phyloP scores from a whole-genome alignment of 2,329 filamentous ascomycete species.

The Alternaria ethzedia region DNA sequence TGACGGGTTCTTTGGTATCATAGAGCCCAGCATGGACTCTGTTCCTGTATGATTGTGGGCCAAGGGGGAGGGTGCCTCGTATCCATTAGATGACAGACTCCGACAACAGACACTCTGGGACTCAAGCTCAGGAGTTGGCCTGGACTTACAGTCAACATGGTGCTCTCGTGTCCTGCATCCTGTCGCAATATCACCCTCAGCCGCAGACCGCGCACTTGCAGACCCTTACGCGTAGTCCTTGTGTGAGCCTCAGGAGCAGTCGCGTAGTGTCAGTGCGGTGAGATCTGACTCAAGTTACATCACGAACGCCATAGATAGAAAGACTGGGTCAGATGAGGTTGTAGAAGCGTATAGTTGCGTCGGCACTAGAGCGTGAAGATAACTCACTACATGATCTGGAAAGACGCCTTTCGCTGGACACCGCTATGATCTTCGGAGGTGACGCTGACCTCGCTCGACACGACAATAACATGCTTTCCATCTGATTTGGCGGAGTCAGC shows the following conservation, averaged over 20 bases:
- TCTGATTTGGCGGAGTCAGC: no score
- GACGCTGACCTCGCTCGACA: neutral
- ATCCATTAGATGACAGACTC: neutral
- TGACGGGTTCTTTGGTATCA: neutral
- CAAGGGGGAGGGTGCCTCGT: neutral
- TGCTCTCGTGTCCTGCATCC: accelerated
- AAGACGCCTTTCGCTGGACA: neutral
- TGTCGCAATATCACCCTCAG: neutral
- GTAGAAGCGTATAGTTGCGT: neutral
- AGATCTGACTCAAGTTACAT: neutral
- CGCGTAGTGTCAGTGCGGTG: neutral
- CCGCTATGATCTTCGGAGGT: neutral
- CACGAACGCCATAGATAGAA: neutral
- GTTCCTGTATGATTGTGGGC: neutral
- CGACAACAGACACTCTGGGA: neutral
- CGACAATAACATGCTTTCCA: neutral
- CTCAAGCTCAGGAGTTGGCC: neutral
- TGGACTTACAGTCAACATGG: neutral
- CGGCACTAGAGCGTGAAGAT: neutral
- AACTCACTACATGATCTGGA: neutral
- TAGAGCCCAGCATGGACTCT: neutral
- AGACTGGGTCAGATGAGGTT: neutral
- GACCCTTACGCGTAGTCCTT: accelerated
- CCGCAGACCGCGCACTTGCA: accelerated
- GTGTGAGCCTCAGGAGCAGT: neutral